Base-by-base conservation (phyloP, 2,329 filamentous ascomycete genomes). In the Sclerotinia spermophila region DNA sequence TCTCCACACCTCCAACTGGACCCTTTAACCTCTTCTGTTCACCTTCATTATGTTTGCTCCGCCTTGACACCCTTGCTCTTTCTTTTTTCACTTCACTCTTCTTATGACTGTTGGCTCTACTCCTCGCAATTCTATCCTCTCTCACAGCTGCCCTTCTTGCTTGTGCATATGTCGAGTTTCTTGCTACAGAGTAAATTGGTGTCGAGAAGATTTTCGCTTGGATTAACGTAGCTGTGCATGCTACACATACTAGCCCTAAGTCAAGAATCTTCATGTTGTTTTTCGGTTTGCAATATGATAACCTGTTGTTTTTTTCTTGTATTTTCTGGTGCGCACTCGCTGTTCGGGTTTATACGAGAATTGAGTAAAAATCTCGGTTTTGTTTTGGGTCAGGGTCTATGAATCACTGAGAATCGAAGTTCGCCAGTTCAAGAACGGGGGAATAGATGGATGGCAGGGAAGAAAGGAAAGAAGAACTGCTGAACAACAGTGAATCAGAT, bases 41-140 rank as follows among this genome's bases (percentile, higher is more conserved):
- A 24, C 45, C 24, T 30, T 62, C 33, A 40, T 42, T 8, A 48
- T 38, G 45, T 30, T 11, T 65, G 19, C 27, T 1, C 3, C 51
- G 40, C 10, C 53, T 62, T 30, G 42, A 51, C 27, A 27, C 51
- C 48, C 59, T n/a, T 8, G 27, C 56, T 13, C 40, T 40, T 33
- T 15, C 35, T 24, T 27, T 24, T 19, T 53, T 53, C 17, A 53
- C 24, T 66, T 40, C 45, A 53, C 5, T 30, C 13, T 40, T 53
- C 42, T 51, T 55, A 17, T 69, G 68, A 56, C 68, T 69, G 17
- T 69, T 65, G 17, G 60, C 35, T 56, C 60, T 69, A 33, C 24
- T 48, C 38, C 48, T 66, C 35, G 60, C 27, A 38, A 69, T 69
- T 17, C 3, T 40, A 21, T 66, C 60, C 35, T 69, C 68, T 56